Evolutionary conservation across 441 rosid species (phyloP).

Genomic region (Gossypium aridum): DNA sequence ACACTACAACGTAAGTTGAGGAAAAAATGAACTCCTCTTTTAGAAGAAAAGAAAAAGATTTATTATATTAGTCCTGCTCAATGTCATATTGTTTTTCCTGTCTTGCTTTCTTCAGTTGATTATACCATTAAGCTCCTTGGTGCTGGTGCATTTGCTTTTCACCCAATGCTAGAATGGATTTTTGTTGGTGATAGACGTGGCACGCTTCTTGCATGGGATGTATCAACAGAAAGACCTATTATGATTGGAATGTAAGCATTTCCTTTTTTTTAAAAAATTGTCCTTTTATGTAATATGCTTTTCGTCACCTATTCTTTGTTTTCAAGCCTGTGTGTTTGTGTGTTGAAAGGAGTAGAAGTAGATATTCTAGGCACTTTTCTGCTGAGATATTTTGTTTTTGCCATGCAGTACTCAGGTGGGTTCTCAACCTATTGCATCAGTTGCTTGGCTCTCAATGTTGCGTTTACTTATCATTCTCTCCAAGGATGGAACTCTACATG

Average conservation of each 20-base stretch:
- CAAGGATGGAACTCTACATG: slow-evolving; percentile 93
- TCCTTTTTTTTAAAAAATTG: too few relatives aligned
- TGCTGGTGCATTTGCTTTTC: slow-evolving; percentile 96
- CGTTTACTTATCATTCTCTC: slow-evolving; percentile 82
- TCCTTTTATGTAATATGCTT: too few relatives aligned
- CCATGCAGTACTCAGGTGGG: slow-evolving; percentile 80
- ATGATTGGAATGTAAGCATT: slow-evolving; percentile 99
- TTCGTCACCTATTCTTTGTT: too few relatives aligned
- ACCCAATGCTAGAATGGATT: slow-evolving; percentile 93
- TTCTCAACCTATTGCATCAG: slow-evolving; percentile 86
- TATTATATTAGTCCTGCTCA: too few relatives aligned
- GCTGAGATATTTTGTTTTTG: slow-evolving; percentile 1
- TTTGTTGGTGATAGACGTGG: slow-evolving; percentile 99
- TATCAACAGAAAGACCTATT: slow-evolving; percentile 94
- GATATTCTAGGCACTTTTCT: neutral
- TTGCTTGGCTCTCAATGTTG: slow-evolving; percentile 87
- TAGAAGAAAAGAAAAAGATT: too few relatives aligned
- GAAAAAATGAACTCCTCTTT: too few relatives aligned
- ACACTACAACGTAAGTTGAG: slow-evolving; percentile 81
- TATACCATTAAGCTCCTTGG: slow-evolving; percentile 94
- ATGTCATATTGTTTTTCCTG: too few relatives aligned
- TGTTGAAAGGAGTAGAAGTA: neutral
- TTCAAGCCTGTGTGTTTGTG: neutral
- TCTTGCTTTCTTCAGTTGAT: slow-evolving; percentile 57
- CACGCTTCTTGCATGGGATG: slow-evolving; percentile 98